Evolutionary conservation across 441 rosid genomes (phyloP), one percentile per base, ranked within the genome.

Genomic region (Brassica hybrid): DNA sequence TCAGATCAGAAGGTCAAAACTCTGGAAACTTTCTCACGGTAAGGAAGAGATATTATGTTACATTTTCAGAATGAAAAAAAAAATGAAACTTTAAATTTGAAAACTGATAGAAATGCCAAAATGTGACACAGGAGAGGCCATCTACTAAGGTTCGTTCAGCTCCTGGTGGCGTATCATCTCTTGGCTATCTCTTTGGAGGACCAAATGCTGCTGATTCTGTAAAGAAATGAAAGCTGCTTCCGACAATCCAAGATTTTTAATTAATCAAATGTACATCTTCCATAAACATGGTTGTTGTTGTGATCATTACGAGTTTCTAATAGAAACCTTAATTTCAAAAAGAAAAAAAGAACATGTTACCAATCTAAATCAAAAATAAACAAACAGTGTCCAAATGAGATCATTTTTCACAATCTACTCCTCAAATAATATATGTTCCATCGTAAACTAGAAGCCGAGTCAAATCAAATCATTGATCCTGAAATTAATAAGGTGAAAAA

Each of bases 1-100:
- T 63, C 57, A 85, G 95, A 3, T 83, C 92, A 3, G 94, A 92
- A 34, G 95, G 97, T 3, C 95, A 92, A 83, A 92, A 92, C 80
- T 81, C 86, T 74, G 95, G 97, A 66, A 92, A 92, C 83, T 90
- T 89, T 52, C 84, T 92, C 72, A 90, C 57, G 19, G 57, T 52
- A 52, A 52, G n/a, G n/a, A n/a, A 2, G 2, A 52, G 56, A n/a
- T 50, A 1, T 5, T 45, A 5, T 58, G n/a, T 58, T 32, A 69
- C 16, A 11, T 69, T 7, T 69, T 74, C 2, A 68, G 5, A n/a
- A 19, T 1, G 5, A n/a, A n/a, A n/a, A n/a, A 41, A 43, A 23
- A 36, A 10, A 17, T n/a, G 1, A 16, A 23, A 4, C 10, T 52
- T 2, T 30, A 18, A 4, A 25, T 50, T 50, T 52, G n/a, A 32